phyloP scores from a whole-genome alignment of 2,329 filamentous ascomycete species.

The Blastomyces emzantsi region DNA sequence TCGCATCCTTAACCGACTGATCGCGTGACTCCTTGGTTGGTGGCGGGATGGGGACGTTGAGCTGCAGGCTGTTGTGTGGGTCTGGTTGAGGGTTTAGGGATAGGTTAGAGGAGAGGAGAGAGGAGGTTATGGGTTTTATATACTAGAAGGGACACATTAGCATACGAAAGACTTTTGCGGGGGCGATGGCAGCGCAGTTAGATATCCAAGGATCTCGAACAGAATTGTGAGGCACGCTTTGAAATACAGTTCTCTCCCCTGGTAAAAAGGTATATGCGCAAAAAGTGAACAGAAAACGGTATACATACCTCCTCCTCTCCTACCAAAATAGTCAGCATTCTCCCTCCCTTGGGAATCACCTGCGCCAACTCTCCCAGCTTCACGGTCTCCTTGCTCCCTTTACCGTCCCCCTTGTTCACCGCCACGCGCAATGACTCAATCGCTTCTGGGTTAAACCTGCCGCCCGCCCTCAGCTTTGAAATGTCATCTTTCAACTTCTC shows the following conservation, averaged over 20 bases:
- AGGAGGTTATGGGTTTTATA: constrained; percentile 37
- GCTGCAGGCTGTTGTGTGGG: constrained; percentile 36
- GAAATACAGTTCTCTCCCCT: background rate
- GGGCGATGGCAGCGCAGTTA: background rate
- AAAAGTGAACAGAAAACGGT: background rate
- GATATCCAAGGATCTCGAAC: background rate
- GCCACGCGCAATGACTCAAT: constrained; percentile 55
- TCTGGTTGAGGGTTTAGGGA: constrained; percentile 38
- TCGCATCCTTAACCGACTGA: constrained; percentile 33
- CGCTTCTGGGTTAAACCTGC: constrained; percentile 52
- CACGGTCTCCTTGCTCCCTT: constrained; percentile 40
- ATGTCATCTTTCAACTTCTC: constrained; percentile 53
- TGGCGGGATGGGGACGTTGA: constrained; percentile 39
- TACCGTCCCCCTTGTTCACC: constrained; percentile 37
- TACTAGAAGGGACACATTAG: constrained; percentile 24
- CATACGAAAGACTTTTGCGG: background rate
- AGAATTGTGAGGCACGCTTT: background rate
- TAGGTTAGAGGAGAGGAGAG: constrained; percentile 35
- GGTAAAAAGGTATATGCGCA: background rate
- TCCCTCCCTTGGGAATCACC: constrained; percentile 55
- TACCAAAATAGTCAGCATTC: constrained; percentile 52
- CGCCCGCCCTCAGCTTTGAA: constrained; percentile 52
- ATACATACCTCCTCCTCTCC: constrained; percentile 53
- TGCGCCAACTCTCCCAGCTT: constrained; percentile 56
- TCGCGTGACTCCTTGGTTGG: constrained; percentile 40